Evolutionary conservation across 345 rosid genomes (phyloP).

Genomic region (Eucalyptus sp.): DNA sequence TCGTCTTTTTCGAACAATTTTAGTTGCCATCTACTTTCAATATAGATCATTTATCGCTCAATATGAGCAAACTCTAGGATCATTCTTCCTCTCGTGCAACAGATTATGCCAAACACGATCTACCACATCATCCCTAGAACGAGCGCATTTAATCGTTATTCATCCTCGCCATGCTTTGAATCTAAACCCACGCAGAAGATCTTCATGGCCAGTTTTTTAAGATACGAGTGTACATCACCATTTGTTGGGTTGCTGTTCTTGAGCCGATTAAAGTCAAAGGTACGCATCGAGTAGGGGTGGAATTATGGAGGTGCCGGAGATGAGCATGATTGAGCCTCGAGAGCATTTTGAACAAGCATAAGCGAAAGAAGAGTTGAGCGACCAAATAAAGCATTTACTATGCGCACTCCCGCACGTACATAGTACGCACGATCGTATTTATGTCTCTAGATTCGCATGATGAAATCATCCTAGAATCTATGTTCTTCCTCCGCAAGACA

Average conservation of each 20-base stretch:
- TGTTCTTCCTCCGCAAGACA: slow-evolving; percentile 44
- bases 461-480: slow-evolving; percentile 58
- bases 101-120: not conserved
- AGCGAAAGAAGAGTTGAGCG: slow-evolving; percentile 15
- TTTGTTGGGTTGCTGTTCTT: slow-evolving; percentile 10
- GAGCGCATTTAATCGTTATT: not conserved
- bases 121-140: not conserved
- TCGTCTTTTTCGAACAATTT: not conserved
- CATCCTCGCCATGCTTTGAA: not conserved
- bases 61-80: not conserved
- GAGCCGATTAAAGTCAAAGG: slow-evolving; percentile 19
- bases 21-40: not conserved
- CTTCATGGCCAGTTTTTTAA: not conserved
- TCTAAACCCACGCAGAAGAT: not conserved
- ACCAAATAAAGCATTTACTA: slow-evolving; percentile 37
- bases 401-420: not conserved
- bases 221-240: not conserved
- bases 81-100: not conserved
- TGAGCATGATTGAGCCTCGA: slow-evolving; percentile 4
- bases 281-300: slow-evolving; percentile 17
- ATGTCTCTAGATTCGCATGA: slow-evolving; percentile 50
- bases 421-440: slow-evolving; percentile 26
- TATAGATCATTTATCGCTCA: not conserved
- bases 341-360: slow-evolving; percentile 3
- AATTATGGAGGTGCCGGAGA: not conserved